A percentile compares a stretch with the other conserved stretches of the same genome.
These are phyloP conservation scores for Fusarium praegraminearum DNA, from an alignment of 2,329 filamentous ascomycete genomes.

Conservation along the genomic window DNA sequence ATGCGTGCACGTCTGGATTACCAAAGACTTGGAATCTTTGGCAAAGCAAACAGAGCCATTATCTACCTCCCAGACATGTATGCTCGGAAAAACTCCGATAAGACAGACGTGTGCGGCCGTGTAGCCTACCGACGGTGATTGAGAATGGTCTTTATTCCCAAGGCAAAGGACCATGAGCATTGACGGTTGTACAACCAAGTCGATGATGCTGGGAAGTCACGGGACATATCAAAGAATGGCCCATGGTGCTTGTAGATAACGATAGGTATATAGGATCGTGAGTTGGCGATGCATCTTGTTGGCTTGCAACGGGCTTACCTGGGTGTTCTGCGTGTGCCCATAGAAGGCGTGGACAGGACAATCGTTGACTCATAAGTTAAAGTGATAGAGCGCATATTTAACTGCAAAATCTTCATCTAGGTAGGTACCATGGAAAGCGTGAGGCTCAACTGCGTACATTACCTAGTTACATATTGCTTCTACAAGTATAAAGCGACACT, in stretches of 20 bases:
- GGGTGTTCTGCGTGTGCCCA: not conserved
- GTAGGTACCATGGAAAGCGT: not conserved
- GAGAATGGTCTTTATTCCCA: constrained; percentile 69
- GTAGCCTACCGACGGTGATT: constrained; percentile 65
- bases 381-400: not conserved
- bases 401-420: no score
- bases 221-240: constrained; percentile 51
- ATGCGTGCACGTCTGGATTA: not conserved
- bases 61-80: not conserved
- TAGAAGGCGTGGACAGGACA: not conserved
- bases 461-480: not conserved
- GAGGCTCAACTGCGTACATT: no score
- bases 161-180: constrained; percentile 60
- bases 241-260: constrained; percentile 61
- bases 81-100: constrained; percentile 42
- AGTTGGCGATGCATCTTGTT: not conserved
- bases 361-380: not conserved
- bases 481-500: constrained; percentile 8
- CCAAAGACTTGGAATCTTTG: not conserved
- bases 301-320: no score
- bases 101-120: constrained; percentile 67
- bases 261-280: constrained; percentile 51
- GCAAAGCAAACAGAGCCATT: not conserved
- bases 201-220: constrained; percentile 63
- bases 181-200: constrained; percentile 70